Conservation (phyloP, 768 basidiomycete species). For the Tricholoma bakamatsutake region DNA sequence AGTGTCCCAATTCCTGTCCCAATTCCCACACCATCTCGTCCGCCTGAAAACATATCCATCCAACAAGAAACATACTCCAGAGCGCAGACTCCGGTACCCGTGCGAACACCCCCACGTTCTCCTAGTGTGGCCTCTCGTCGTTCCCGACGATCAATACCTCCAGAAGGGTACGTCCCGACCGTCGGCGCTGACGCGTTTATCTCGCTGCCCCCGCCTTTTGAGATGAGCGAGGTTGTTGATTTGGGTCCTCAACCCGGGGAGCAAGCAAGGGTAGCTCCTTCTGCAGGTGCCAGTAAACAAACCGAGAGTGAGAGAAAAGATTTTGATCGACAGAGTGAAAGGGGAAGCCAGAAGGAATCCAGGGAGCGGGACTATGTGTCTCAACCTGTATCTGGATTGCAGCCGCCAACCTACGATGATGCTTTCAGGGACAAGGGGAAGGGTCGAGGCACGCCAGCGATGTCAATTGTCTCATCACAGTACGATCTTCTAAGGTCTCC, state of each 20-base stretch:
- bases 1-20: neutral
- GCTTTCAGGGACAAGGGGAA: neutral
- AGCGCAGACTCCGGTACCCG: neutral
- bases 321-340: neutral
- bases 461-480: conserved; percentile 30
- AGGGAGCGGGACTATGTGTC: conserved; percentile 6
- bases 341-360: conserved; percentile 1
- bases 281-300: neutral
- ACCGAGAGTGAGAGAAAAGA: neutral
- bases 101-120: conserved; percentile 2
- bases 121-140: conserved; percentile 10
- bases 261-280: neutral
- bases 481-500: conserved; percentile 33
- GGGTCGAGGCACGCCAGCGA: conserved; percentile 17
- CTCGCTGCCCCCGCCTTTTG: conserved; percentile 47
- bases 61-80: conserved; percentile 4
- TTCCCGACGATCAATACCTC: conserved; percentile 28
- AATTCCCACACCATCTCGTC: neutral
- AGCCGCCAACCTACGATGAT: conserved; percentile 5
- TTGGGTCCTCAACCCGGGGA: neutral
- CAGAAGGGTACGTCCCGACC: conserved; percentile 48
- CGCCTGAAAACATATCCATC: conserved; percentile 14
- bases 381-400: neutral
- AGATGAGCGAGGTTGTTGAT: conserved; percentile 26
- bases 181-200: conserved; percentile 33